Evolutionary conservation across 1,284 basidiomycete species (phyloP).

Genomic region (Pterulicium gracile): DNA sequence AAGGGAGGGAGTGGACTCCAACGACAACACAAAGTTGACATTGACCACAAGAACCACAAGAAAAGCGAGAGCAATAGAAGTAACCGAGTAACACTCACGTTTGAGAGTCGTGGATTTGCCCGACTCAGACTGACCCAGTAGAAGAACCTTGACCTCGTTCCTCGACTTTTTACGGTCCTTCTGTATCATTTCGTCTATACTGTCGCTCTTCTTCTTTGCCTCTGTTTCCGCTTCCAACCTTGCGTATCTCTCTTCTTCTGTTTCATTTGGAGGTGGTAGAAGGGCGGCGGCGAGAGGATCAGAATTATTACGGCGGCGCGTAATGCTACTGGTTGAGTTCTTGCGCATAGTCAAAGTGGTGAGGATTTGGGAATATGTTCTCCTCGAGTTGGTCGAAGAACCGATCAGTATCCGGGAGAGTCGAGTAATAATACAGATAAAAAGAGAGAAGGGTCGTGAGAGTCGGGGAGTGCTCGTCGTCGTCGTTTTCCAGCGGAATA

Average conservation of each 20-base stretch:
- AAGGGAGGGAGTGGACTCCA: conserved; percentile 2
- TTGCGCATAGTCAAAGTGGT: too few species aligned
- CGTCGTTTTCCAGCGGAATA: background rate
- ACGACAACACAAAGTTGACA: conserved; percentile 2
- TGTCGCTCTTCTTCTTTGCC: conserved; percentile 62
- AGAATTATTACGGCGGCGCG: conserved; percentile 21
- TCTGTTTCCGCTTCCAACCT: conserved; percentile 54
- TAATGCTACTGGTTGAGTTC: background rate
- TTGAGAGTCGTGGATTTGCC: conserved; percentile 77
- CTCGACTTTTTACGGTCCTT: conserved; percentile 49
- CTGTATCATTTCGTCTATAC: conserved; percentile 67
- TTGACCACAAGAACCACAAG: conserved; percentile 7
- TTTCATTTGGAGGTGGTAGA: conserved; percentile 60
- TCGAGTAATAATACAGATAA: background rate
- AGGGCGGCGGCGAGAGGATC: conserved; percentile 62
- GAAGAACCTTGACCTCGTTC: conserved; percentile 58
- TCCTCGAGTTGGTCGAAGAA: too few species aligned
- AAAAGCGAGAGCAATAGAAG: too few species aligned
- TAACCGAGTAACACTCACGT: conserved; percentile 41
- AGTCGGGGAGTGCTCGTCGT: background rate
- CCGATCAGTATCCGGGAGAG: background rate
- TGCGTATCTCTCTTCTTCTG: conserved; percentile 45
- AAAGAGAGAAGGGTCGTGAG: background rate
- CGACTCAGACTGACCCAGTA: conserved; percentile 75
- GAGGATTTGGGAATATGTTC: too few species aligned